Percentiles rank a stretch among this genome's conserved stretches.
Conservation (phyloP, 768 basidiomycete genomes). For the Lactarius quietus region DNA sequence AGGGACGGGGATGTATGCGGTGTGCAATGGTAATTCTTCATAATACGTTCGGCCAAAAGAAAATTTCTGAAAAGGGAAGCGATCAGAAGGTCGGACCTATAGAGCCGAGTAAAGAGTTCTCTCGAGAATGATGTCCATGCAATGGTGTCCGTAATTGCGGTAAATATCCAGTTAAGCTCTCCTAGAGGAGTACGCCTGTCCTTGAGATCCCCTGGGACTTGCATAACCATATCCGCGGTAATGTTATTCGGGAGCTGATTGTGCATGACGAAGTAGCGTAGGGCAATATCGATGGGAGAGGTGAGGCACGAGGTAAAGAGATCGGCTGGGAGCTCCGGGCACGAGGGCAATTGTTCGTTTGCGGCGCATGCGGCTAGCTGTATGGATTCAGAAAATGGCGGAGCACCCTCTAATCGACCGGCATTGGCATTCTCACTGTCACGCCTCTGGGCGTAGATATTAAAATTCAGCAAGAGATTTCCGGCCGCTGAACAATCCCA, state of each 20-base stretch:
- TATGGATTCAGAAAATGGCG: conserved; percentile 81
- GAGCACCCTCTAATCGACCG: conserved; percentile 56
- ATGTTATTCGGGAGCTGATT: conserved; percentile 79
- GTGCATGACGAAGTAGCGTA: conserved; percentile 90
- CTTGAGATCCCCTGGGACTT: conserved; percentile 94
- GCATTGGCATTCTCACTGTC: conserved; percentile 59
- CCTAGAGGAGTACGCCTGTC: conserved; percentile 95
- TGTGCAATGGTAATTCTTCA: conserved; percentile 97
- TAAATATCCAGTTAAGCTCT: conserved; percentile 99
- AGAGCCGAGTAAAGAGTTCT: conserved; percentile 89
- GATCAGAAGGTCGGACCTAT: conserved; percentile 92
- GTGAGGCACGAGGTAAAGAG: conserved; percentile 97
- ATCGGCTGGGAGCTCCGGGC: conserved; percentile 95
- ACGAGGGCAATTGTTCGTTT: conserved; percentile 88
- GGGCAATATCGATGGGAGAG: conserved; percentile 95
- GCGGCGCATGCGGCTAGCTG: conserved; percentile 94
- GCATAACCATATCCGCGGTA: conserved; percentile 87
- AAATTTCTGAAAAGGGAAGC: conserved; percentile 97
- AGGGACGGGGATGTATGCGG: conserved; percentile 90
- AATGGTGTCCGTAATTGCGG: conserved; percentile 97
- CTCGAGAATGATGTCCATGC: conserved; percentile 97
- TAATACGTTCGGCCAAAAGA: conserved; percentile 93
- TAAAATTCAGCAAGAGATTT: conserved; percentile 87
- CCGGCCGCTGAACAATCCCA: conserved; percentile 99
- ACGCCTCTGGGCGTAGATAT: conserved; percentile 67